Percentiles rank a stretch among this genome's conserved stretches.
These are phyloP conservation scores for Penicillium frequentans DNA, from an alignment of 2,329 filamentous ascomycete species.

Conservation along the genomic window DNA sequence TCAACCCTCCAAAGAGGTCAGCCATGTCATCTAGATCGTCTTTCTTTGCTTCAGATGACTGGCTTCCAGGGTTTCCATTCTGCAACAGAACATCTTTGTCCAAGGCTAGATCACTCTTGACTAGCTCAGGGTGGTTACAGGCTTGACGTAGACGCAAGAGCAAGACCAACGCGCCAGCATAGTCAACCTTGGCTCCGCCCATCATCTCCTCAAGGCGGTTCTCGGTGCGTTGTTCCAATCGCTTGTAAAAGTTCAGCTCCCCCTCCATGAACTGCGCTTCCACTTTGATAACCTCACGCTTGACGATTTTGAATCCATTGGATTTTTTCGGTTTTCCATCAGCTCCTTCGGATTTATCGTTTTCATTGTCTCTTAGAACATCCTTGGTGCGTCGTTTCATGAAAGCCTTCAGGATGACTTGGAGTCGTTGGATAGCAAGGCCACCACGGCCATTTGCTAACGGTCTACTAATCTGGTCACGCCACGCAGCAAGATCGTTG, in stretches of 20 bases:
- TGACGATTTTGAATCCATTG: constrained; percentile 83
- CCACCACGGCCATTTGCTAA: constrained; percentile 89
- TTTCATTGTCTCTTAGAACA: constrained; percentile 85
- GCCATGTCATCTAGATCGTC: constrained; percentile 79
- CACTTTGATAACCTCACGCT: constrained; percentile 81
- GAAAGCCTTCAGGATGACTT: constrained; percentile 83
- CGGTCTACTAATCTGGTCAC: constrained; percentile 83
- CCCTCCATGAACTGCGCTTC: constrained; percentile 74
- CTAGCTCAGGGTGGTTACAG: constrained; percentile 89
- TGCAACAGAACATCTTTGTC: constrained; percentile 82
- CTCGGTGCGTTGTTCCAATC: constrained; percentile 80
- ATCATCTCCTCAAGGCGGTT: constrained; percentile 87
- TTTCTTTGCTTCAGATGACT: constrained; percentile 52
- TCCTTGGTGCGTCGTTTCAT: constrained; percentile 99
- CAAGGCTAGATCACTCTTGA: constrained; percentile 79
- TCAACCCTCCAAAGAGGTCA: constrained; percentile 81
- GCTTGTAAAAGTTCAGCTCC: constrained; percentile 82
- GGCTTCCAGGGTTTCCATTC: constrained; percentile 53
- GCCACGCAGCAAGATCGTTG: constrained; percentile 82
- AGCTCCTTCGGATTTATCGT: constrained; percentile 67
- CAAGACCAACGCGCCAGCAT: constrained; percentile 89
- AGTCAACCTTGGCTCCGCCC: constrained; percentile 74
- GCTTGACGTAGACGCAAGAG: constrained; percentile 88
- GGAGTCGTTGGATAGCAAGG: constrained; percentile 81
- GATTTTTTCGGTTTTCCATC: constrained; percentile 51